These are phyloP conservation scores for Capsicum rhomboideum DNA, from an alignment of 257 asterid species.

Conservation along the genomic window DNA sequence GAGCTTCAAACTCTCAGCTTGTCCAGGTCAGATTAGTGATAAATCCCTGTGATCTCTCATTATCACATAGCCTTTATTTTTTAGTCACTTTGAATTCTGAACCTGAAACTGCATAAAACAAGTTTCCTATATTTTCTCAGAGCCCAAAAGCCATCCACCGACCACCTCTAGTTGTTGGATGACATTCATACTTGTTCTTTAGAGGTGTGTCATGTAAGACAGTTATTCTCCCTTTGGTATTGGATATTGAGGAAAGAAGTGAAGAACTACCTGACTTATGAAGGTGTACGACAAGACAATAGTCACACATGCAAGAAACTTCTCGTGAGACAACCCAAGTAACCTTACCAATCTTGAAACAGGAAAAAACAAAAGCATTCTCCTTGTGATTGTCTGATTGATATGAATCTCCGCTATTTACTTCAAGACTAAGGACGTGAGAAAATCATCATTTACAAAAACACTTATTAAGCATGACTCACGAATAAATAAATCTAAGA, in stretches of 20 bases:
- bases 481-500: background rate
- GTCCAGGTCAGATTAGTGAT: background rate
- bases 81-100: background rate
- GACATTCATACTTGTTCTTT: background rate
- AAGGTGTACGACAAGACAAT: background rate
- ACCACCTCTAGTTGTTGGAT: background rate
- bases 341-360: background rate
- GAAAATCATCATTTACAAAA: background rate
- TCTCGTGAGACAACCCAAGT: background rate
- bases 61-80: background rate
- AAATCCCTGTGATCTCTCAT: background rate
- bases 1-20: background rate
- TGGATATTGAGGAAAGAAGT: background rate
- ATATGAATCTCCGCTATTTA: background rate
- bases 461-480: background rate
- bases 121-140: background rate
- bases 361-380: background rate
- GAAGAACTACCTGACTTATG: background rate
- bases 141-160: background rate
- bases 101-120: background rate
- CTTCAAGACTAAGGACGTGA: background rate
- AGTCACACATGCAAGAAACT: background rate
- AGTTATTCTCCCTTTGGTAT: background rate
- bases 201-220: background rate
- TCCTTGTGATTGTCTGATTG: background rate